Evolutionary conservation across 2,329 filamentous ascomycete genomes (phyloP), one percentile per base, ranked within the genome.

Genomic region (Ambrosiella cleistominuta): DNA sequence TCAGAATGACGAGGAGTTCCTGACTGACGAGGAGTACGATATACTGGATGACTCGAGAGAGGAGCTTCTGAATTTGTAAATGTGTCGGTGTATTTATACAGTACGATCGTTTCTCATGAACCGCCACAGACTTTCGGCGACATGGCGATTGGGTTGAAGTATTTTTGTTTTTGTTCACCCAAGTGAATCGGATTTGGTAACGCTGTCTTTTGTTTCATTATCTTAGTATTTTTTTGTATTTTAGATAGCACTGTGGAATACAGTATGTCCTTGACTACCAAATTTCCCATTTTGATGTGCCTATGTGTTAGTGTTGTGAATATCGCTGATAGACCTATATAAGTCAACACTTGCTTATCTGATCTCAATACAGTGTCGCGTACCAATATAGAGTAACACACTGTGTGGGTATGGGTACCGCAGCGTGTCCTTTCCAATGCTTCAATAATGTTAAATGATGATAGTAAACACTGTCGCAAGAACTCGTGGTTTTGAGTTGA

Each of bases 21-120:
- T 95, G 75, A 97, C 93, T 0, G 93, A 98, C 63, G 93, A 97
- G 69, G 93, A 98, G 72, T 98, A 97, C 69, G 93, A 98, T 66
- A 90, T 97, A 63, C 81, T 97, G 51, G 89, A 96, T 72, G 91
- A 89, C 49, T 95, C 88, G 60, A 91, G 97, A 64, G 87, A 95
- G 69, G 91, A 97, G 68, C 74, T 77, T 66, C 70, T 70, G 65
- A 71, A 68, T 65, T 62, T 66, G 59, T 59, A 63, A 56, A 67
- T 66, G 62, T 72, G 74, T 27, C 27, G 27, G 27, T 27, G 27
- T 27, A 27, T 27, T 27, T 27, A 2, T 27, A 27, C 27, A 27
- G 27, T 27, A 27, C 27, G 27, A 27, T 27, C 4, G 27, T 27
- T 27, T 27, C 27, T 27, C 27, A 27, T 27, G 3, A 27, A 27